A percentile compares a stretch with the other conserved stretches of the same genome.
Evolutionary conservation across 306 rosid genomes (phyloP).

Genomic region (Gastrolobium villosum): DNA sequence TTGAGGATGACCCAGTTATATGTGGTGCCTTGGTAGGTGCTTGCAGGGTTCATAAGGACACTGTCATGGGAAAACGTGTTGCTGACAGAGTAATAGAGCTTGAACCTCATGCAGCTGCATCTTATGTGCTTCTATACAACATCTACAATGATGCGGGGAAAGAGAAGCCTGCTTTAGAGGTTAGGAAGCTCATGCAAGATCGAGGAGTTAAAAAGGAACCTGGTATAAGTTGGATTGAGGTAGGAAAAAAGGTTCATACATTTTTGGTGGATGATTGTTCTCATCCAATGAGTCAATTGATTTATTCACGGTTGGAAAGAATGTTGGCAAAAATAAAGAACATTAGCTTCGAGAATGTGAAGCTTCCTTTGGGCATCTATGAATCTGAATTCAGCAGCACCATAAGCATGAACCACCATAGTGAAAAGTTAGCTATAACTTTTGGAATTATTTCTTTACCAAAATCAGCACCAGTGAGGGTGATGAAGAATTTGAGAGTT

Average conservation of each 20-base stretch:
- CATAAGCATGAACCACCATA: slow-evolving; percentile 52
- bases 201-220: slow-evolving; percentile 74
- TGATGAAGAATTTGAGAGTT: slow-evolving; percentile 77
- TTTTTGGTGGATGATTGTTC: slow-evolving; percentile 64
- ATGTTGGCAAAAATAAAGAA: slow-evolving; percentile 54
- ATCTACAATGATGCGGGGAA: slow-evolving; percentile 61
- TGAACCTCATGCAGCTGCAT: slow-evolving; percentile 64
- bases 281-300: slow-evolving; percentile 56
- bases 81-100: slow-evolving; percentile 66
- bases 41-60: slow-evolving; percentile 63
- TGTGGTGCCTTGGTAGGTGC: no score
- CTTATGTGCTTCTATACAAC: slow-evolving; percentile 73
- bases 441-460: slow-evolving; percentile 64
- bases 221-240: slow-evolving; percentile 72
- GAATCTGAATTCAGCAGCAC: slow-evolving; percentile 23
- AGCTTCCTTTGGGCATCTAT: slow-evolving; percentile 33
- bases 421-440: slow-evolving; percentile 74
- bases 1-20: slow-evolving; percentile 62
- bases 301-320: slow-evolving; percentile 55
- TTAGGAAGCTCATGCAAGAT: slow-evolving; percentile 62
- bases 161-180: slow-evolving; percentile 52
- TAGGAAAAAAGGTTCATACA: slow-evolving; percentile 61
- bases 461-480: slow-evolving; percentile 66
- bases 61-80: slow-evolving; percentile 52
- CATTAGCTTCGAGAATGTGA: slow-evolving; percentile 17